Evolutionary conservation across 2,329 filamentous ascomycete genomes (phyloP).

Genomic region (Endoconidiophora polonica): DNA sequence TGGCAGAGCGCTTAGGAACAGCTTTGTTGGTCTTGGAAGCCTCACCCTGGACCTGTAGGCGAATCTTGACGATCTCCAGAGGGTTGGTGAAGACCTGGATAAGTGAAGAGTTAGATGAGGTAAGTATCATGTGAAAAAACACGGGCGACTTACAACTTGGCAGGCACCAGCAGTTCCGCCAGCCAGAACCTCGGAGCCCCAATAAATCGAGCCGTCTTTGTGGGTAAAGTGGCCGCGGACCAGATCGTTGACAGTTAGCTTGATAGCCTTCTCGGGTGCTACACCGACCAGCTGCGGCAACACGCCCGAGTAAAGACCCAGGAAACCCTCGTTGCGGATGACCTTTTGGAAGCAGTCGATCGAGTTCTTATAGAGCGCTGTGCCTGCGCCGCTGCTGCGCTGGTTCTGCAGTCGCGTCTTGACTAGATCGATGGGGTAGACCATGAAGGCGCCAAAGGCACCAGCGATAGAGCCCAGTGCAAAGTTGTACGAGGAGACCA

Average conservation of each 20-base stretch:
- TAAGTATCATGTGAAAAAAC: background rate
- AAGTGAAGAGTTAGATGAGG: slow-evolving; percentile 8
- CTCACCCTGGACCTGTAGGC: slow-evolving; percentile 92
- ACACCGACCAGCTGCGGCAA: slow-evolving; percentile 91
- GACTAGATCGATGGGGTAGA: slow-evolving; percentile 95
- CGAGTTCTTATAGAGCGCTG: slow-evolving; percentile 91
- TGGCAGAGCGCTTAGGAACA: slow-evolving; percentile 72
- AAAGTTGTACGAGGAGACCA: slow-evolving; percentile 82
- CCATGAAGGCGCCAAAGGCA: slow-evolving; percentile 97
- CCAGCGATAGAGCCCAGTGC: slow-evolving; percentile 75
- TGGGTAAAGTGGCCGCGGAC: slow-evolving; percentile 63
- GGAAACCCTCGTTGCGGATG: slow-evolving; percentile 76
- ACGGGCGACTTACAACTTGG: slow-evolving; percentile 62
- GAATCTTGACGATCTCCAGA: slow-evolving; percentile 97
- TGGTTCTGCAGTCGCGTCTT: slow-evolving; percentile 99
- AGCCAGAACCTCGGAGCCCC: slow-evolving; percentile 60
- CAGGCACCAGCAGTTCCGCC: slow-evolving; percentile 83
- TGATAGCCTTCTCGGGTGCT: slow-evolving; percentile 98
- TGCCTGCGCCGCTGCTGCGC: slow-evolving; percentile 62
- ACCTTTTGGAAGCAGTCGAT: slow-evolving; percentile 91
- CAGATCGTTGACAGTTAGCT: slow-evolving; percentile 93
- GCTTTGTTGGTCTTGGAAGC: slow-evolving; percentile 67
- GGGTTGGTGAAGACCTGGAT: slow-evolving; percentile 84
- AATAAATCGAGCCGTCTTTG: slow-evolving; percentile 54
- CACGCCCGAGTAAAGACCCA: slow-evolving; percentile 84